Evolutionary conservation across 495 filamentous ascomycete species (phyloP), one percentile per base, ranked within the genome.

Genomic region (Penicillium mononematosum): DNA sequence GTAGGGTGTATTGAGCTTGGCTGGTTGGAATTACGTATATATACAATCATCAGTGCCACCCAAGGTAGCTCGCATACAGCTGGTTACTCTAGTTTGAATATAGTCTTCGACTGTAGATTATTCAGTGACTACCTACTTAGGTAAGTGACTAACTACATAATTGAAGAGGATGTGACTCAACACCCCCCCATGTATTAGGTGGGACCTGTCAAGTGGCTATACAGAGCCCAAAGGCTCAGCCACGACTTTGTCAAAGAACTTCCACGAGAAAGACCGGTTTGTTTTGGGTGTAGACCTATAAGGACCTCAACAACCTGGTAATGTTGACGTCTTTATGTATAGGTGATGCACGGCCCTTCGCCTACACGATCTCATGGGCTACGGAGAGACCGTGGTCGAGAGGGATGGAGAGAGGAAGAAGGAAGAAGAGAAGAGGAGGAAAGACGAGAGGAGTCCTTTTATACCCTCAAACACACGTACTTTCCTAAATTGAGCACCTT

Each of bases 11-110:
- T 8, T 4, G 20, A 17, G 24, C 2, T 7, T 19, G 27, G n/a
- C 22, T 58, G 44, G 27, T 19, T 41, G 16, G 25, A 14, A 60
- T 60, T 63, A 63, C 49, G 61, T 58, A 60, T 50, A 43, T 57
- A 57, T 47, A 62, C 31, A 11, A 45, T 60, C 53, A 63, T 63
- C 24, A 31, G n/a, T 36, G 29, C 14, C 32, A 36, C 20, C 32
- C 39, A 12, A 7, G 8, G 14, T 34, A 34, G 11, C 10, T 34
- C 11, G 11, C 10, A 20, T 47, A 24, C 17, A 7, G 16, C 38
- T 17, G 17, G n/a, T 11, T 32, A 32, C 10, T 32, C 10, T 11
- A 32, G 31, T 32, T 10, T 3, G 9, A 0, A 11, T 34, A 14
- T 14, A 12, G 10, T 14, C 2, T 34, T 25, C 24, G 5, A 25